Evolutionary conservation across 441 rosid genomes (phyloP).

Genomic region (Gossypium davidsonii): DNA sequence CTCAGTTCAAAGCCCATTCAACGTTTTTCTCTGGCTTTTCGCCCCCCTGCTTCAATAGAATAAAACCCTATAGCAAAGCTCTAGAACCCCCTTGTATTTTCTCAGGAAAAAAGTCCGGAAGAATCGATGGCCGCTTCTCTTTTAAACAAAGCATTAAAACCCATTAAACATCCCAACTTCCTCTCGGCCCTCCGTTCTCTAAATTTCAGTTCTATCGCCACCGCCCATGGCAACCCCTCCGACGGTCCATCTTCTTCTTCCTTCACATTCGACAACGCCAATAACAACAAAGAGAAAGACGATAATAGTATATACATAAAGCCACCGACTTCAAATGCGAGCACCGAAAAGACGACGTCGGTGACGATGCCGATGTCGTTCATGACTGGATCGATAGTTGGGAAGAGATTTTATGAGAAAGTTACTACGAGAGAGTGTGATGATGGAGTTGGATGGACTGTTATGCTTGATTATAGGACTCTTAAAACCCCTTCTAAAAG

Average conservation of each 20-base stretch:
- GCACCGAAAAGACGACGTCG: conserved; percentile 28
- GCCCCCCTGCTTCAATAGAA: background rate
- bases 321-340: conserved; percentile 28
- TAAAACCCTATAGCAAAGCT: conserved; percentile 6
- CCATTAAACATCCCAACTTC: conserved; percentile 22
- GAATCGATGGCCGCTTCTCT: conserved; percentile 45
- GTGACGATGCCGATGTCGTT: conserved; percentile 89
- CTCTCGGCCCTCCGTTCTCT: conserved; percentile 23
- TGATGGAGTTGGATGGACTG: conserved; percentile 88
- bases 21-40: background rate
- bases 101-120: background rate
- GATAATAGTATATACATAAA: conserved; percentile 40
- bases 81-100: background rate
- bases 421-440: conserved; percentile 83
- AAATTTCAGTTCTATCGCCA: conserved; percentile 32
- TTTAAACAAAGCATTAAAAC: conserved; percentile 33
- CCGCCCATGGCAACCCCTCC: conserved; percentile 32
- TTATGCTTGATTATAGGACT: conserved; percentile 97
- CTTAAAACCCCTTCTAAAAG: conserved; percentile 83
- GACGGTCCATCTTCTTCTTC: conserved; percentile 38
- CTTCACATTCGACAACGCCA: conserved; percentile 31
- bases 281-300: conserved; percentile 20
- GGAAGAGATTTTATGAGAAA: conserved; percentile 70
- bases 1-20: background rate
- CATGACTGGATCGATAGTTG: conserved; percentile 89